Evolutionary conservation across 345 rosid genomes (phyloP), one percentile per base, ranked within the genome.

Genomic region (Alliaria petiolata): DNA sequence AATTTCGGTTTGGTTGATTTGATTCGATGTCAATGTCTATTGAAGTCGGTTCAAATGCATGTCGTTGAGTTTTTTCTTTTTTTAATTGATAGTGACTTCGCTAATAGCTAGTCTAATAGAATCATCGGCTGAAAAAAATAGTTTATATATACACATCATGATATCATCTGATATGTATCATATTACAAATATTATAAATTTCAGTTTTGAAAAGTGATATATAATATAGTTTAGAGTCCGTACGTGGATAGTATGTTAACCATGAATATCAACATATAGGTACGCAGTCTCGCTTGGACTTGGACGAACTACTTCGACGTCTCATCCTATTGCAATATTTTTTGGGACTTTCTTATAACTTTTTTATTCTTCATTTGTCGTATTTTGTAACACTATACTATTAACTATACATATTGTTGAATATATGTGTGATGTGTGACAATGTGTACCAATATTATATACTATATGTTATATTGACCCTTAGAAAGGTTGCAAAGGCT

Each of bases 181-280:
- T 45, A 35, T 6, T 34, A 53, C 42, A 19, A 25, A 44, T 22
- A 15, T 35, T 44, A 3, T 43, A 31, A 26, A 19, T 8, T 58
- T 25, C 8, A 22, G 6, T 13, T 11, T 13, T 12, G 0, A 43
- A 43, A n/a, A 64, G 25, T 62, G 25, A 30, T 51, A 72, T 64
- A 46, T 36, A 38, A 39, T 28, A 42, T 74, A 19, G 62, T 31
- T 39, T 7, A 59, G 42, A 51, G 63, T 15, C 49, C 42, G 50
- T 67, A 75, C 73, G 78, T 75, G 74, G 74, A 67, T 42, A 51
- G 57, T 34, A 42, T 75, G 69, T 2, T 60, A 59, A 52, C 69
- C 45, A 51, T 67, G 47, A 50, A 67, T 47, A 22, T 66, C 54
- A 67, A 31, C 36, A 20, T 33, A 19, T 61, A 43, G 68, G 68